Base-by-base conservation (phyloP, 352 stramenopile genomes). In the Phytophthora syringae region DNA sequence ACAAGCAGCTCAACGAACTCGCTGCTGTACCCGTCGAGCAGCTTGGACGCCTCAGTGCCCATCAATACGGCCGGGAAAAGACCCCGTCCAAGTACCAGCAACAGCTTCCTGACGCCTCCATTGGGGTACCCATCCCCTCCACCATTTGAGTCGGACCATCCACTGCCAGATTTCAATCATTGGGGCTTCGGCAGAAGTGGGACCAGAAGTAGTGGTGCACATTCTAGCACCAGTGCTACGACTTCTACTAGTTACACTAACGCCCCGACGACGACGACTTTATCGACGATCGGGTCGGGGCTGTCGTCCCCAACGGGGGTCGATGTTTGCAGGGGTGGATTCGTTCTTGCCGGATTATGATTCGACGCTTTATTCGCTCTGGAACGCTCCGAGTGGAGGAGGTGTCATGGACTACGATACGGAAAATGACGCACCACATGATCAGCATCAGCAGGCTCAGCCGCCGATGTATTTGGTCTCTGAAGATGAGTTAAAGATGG, bases 401-500 rank as follows among this genome's bases (percentile, higher is more conserved):
- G 79, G 54, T 54, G 74, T 79, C 5, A 72, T 90, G 54, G 76
- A 74, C 0, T 93, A 90, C 48, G 84, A 90, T 10, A 49, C 67
- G 2, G 82, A 86, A 27, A 62, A 62, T 15, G 70, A 81, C 4
- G 30, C 57, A 40, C 16, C 58, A 18, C 76, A 72, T 24, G 49
- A 63, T 13, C 40, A 58, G 15, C 52, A 70, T 0, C 44, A 63
- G 49, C 51, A 66, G 24, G 37, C 54, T 22, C 75, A 67, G 20
- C 64, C 74, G n/a, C 47, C 67, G 16, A 32, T 82, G 24, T 82
- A 82, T 51, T 67, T 82, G 55, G 37, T 54, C 3, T 47, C 67
- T n/a, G 82, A 91, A 30, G 84, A 90, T 27, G 84, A 93, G 56
- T 49, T 90, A 11, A 90, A 89, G 64, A 86, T 92, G 71, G 84